Evolutionary conservation across 2,329 filamentous ascomycete genomes (phyloP), one percentile per base, ranked within the genome.

Genomic region (Penicillium sp.): DNA sequence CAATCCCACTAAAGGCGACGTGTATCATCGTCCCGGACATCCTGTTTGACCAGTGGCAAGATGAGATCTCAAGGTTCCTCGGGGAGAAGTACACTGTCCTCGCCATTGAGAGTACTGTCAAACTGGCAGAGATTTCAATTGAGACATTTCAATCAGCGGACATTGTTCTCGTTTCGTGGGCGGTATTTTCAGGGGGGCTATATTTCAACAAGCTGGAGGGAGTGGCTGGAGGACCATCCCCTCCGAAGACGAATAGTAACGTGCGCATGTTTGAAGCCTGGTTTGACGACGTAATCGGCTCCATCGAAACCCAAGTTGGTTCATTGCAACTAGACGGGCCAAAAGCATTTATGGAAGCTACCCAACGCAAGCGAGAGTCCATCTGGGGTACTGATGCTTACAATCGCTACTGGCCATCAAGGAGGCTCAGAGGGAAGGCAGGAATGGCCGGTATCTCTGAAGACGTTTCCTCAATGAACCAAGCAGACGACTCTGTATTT

Each of bases 11-110:
- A 0, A 77, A 80, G 16, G 85, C 83, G 4, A 88, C 84, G 0
- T 65, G 88, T 2, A 79, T 88, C 26, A 66, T 88, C 0, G 81
- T 83, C 6, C 85, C 85, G 0, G 59, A 66, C 0, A 79, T 81
- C 49, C 71, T 89, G 5, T 68, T 80, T 1, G 63, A 72, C 5
- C 86, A 88, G 64, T 89, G 86, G 86, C 63, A 65, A 8, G 64
- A 67, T 0, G 85, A 88, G 60, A 77, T 83, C 14, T 48, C 62
- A 2, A 81, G 81, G 51, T 84, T 81, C 63, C 65, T 82, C 3
- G 73, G 69, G 3, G 60, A 55, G 0, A 66, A 66, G 5, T 78
- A 77, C 62, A 71, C 70, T 2, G 68, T 85, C 3, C 47, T 83
- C 1, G 59, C 74, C 1, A 74, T 86, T 45, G 70, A 71, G 16